Evolutionary conservation across 495 filamentous ascomycete genomes (phyloP), one percentile per base, ranked within the genome.

Genomic region (Talaromyces proteolyticus): DNA sequence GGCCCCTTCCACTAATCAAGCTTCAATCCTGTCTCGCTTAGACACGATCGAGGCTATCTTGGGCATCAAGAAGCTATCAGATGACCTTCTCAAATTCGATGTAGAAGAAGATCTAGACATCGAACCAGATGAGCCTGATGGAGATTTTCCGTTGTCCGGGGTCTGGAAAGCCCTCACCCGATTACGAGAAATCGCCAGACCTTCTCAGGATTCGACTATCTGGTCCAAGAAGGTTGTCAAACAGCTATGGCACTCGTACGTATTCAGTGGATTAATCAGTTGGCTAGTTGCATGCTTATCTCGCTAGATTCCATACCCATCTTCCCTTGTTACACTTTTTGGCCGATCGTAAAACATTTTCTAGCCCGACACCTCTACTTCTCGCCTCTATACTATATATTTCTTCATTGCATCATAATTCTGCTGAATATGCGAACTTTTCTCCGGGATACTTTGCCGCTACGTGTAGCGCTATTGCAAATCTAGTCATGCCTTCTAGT

Each of bases 311-410:
- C 42, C 49, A 69, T 36, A 62, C 63, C 16, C 63, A 68, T 47
- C 55, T 68, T 39, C 68, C 68, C 2, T 61, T 67, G 21, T 56
- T 72, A 17, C 68, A 72, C 45, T 72, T 72, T 37, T 50, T 72
- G 3, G 62, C 62, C 46, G 61, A 65, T 23, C 61, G 59, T 16
- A 55, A 57, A 25, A 64, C 59, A 8, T 72, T 66, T 37, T 52
- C 53, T 4, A 59, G 58, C 6, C 66, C 68, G 4, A 68, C 63
- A 7, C 68, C 68, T 10, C 54, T 72, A 6, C 50, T 69, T 3
- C 59, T 72, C 6, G 66, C 65, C 22, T 63, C 68, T 18, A 61
- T 72, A 21, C 65, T 72, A 12, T 72, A 69, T 38, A 68, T 72
- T 24, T 65, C 66, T 43, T 57, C 68, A 6, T 60, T 72, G 1